A percentile compares a stretch with the other conserved stretches of the same genome.
phyloP scores from a whole-genome alignment of 306 rosid genomes.

The Psophocarpus tetragonolobus region DNA sequence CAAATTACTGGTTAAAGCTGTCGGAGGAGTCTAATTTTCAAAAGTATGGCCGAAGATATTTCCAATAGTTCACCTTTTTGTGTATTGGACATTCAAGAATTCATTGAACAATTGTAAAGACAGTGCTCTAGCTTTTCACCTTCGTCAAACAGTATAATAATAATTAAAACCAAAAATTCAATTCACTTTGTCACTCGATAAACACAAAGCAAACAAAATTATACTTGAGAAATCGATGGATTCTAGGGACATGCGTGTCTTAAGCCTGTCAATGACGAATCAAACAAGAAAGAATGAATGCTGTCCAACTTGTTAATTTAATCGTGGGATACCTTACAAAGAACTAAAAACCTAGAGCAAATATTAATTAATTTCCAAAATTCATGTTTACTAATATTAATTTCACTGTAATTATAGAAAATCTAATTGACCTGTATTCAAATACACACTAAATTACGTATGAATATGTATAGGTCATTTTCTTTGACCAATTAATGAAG shows the following conservation, averaged over 20 bases:
- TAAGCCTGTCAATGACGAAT: not conserved
- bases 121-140: not conserved
- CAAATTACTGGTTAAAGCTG: too few species aligned
- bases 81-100: not conserved
- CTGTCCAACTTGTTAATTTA: not conserved
- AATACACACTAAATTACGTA: too few species aligned
- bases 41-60: too few species aligned
- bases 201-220: not conserved
- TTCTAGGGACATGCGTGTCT: slow-evolving; percentile 11
- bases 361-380: too few species aligned
- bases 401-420: too few species aligned
- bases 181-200: not conserved
- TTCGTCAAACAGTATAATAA: not conserved
- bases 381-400: too few species aligned
- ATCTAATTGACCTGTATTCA: too few species aligned
- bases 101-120: slow-evolving; percentile 32
- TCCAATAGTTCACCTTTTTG: too few species aligned
- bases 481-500: too few species aligned
- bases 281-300: not conserved
- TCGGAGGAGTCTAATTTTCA: too few species aligned
- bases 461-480: too few species aligned
- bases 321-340: not conserved
- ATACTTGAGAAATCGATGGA: not conserved
- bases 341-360: too few species aligned
- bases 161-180: not conserved